Percentiles rank a stretch among this genome's conserved stretches.
Conservation (phyloP, 345 rosid genomes). For the Cardamine resedifolia region DNA sequence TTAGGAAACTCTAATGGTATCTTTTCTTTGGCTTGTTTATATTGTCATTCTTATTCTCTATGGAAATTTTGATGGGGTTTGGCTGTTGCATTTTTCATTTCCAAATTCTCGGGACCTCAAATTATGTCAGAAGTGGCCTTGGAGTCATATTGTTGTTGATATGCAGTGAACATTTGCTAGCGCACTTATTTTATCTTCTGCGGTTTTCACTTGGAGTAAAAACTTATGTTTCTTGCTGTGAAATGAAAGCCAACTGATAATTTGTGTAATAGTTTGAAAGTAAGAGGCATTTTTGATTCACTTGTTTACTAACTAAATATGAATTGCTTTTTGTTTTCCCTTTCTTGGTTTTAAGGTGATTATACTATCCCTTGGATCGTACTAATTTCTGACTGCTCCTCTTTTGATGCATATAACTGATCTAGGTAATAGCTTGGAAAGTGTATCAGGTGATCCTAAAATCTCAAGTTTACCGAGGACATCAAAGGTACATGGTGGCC, state of each 20-base stretch:
- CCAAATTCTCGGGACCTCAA: neutral
- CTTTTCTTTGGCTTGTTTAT: neutral
- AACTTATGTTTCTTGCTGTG: neutral
- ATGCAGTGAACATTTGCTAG: neutral
- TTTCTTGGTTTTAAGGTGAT: neutral
- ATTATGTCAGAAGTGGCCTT: neutral
- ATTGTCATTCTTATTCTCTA: neutral
- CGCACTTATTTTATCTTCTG: neutral
- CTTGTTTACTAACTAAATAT: neutral
- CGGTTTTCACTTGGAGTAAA: neutral
- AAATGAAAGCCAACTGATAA: neutral
- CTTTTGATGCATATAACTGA: constrained; percentile 12
- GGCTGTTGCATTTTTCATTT: constrained; percentile 2
- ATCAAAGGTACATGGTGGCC: constrained; percentile 27
- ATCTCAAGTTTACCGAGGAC: neutral
- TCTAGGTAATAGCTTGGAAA: constrained; percentile 25
- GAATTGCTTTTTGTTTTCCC: neutral
- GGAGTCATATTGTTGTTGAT: constrained; percentile 1
- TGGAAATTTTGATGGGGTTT: neutral
- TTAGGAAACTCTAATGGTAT: constrained; percentile 59
- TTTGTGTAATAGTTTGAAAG: neutral
- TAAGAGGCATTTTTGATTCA: neutral
- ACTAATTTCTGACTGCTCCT: neutral
- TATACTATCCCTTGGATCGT: neutral
- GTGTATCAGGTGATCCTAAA: constrained; percentile 14